Evolutionary conservation across 1,284 basidiomycete genomes (phyloP), one percentile per base, ranked within the genome.

Genomic region (Cutaneotrichosporon mucoides): DNA sequence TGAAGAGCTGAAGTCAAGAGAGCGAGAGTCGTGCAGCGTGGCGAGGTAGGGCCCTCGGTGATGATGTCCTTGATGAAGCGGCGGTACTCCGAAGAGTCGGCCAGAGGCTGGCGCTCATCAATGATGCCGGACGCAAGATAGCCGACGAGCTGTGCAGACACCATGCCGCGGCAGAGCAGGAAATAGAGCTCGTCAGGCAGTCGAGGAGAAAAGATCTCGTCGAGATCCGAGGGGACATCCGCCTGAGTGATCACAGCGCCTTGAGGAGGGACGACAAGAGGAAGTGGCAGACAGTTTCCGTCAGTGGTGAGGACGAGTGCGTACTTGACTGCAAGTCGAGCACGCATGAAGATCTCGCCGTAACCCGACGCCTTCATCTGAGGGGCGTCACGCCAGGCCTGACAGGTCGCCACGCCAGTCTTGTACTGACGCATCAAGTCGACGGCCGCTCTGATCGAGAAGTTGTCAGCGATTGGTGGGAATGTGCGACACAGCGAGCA

Each of bases 121-220:
- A 95, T 84, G 79, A 69, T 86, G 1, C 82, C 93, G 34, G 85
- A 87, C 6, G 90, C 90, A 56, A 99, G 84, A 87, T 92, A 95
- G 24, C 92, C 88, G 13, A 99, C 84, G 8, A 92, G 86, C 66
- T 90, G 88, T 0, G 92, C 88, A 10, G 87, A 87, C 59, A 98
- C 79, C 34, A 99, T 84, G 6, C 95, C 95, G 13, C 92, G 86
- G 49, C 93, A 97, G 60, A 99, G 84, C 75, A 97, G 95, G 78
- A 89, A 95, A 81, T 95, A 98, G 59, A 98, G 84, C 75, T 99
- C 94, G 78, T 99, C 95, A 0, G 96, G 95, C 13, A 99, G 83
- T 41, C 92, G 88, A 74, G 90, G 84, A 3, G 93, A 96, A 79
- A 98, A 99, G 65, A 99, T 89, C 55, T 97, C 93, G 73, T 96